Base-by-base conservation (phyloP, 352 stramenopile species). In the Phytophthora niederhauseri region DNA sequence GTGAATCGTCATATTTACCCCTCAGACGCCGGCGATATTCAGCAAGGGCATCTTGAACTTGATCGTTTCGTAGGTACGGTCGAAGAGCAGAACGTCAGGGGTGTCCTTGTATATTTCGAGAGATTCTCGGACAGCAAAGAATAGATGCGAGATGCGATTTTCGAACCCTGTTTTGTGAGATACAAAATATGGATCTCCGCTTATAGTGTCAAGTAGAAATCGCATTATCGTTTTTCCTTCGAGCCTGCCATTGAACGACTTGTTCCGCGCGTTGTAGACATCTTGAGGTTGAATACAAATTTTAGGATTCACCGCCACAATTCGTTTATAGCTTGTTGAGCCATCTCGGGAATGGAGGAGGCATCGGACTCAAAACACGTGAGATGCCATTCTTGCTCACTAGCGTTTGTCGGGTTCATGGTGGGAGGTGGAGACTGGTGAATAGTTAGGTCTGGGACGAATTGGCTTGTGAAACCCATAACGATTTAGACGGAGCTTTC, bases 1-100 rank as follows among this genome's bases (percentile, higher is more conserved):
- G 24, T 68, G 72, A 4, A 75, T 52, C 5, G 70, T 75, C 4
- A 50, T 66, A 36, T 73, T 64, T 58, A 68, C 71, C 7, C 61
- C 66, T 0, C 20, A 53, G n/a, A 65, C 15, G 3, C 54, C 46
- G 2, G 65, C 49, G 1, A 72, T 64, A 52, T 77, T 66, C 43
- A 77, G 19, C 17, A 73, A n/a, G 1, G 50, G 60, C 31, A 73
- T 64, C 0, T 50, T 41, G 26, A 65, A 77, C 4, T 15, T 8
- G 54, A 71, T 77, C 2, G 61, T 73, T 24, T 67, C 46, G 45
- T 69, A 59, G 6, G 62, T 63, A 17, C 30, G 64, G n/a, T 69
- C 45, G 8, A 63, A 19, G 1, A 69, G 14, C 0, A 69, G 30
- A 4, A 69, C 31, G 17, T 69, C 53, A 9, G 34, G 34, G 28